phyloP scores from a whole-genome alignment of 2,329 filamentous ascomycete species.

The Neopestalotiopsis rosae region DNA sequence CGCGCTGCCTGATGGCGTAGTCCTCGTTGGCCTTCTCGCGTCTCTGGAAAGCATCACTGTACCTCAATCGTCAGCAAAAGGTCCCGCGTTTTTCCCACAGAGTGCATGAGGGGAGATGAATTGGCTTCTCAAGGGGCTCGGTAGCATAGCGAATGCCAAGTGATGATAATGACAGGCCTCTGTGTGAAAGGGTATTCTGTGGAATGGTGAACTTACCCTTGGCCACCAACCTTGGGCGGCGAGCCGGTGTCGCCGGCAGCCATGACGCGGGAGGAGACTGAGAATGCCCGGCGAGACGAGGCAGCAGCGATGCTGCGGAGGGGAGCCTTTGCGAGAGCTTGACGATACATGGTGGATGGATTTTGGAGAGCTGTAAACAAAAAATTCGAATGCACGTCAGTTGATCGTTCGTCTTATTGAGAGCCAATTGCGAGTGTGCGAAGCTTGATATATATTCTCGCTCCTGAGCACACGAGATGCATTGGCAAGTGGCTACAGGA shows the following conservation, averaged over 20 bases:
- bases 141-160: neutral
- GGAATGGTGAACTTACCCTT: conserved; percentile 51
- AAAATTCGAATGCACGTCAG: neutral
- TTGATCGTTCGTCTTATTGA: neutral
- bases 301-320: conserved; percentile 58
- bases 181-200: neutral
- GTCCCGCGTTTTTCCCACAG: too few species aligned
- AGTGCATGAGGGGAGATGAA: too few species aligned
- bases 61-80: conserved; percentile 20
- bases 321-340: conserved; percentile 61
- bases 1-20: conserved; percentile 82
- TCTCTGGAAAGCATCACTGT: conserved; percentile 88
- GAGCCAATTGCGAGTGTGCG: neutral
- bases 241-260: conserved; percentile 73
- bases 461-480: neutral
- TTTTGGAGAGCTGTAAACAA: conserved; percentile 10
- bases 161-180: too few species aligned
- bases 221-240: conserved; percentile 57
- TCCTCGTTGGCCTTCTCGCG: conserved; percentile 89
- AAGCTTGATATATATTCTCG: neutral
- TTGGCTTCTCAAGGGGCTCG: too few species aligned
- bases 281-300: conserved; percentile 61
- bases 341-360: conserved; percentile 67
- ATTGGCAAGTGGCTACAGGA: neutral
- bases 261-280: conserved; percentile 68